Base-by-base conservation (phyloP, 2,329 filamentous ascomycete species). In the Xylariaceae sp. region DNA sequence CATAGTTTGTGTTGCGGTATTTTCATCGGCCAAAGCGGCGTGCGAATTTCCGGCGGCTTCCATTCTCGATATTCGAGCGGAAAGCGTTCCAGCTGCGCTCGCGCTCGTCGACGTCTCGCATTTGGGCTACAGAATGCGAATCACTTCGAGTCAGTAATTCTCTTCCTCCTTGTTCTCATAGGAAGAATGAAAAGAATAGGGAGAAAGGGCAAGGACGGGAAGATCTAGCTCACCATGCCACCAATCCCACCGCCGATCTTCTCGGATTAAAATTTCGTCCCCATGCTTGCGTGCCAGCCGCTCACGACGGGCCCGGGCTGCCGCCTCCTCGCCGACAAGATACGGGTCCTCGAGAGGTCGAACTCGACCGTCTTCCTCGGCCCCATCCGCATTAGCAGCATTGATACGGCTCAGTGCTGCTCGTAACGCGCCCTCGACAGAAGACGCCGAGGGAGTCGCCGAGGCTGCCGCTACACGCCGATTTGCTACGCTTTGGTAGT, bases 271-370 rank as follows among this genome's bases (percentile, higher is more conserved):
- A 35, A 83, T 70, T 53, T 82, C 81, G 21, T 81, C 79, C 1
- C 77, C 77, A 32, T 75, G 77, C 70, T 86, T 81, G 46, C 79
- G 73, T n/a, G 77, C 77, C 23, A 86, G 68, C 56, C 86, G 76
- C 64, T 82, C 81, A n/a, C 73, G 71, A 36, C 82, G 75, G 6
- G 84, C 83, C 57, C 77, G 70, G 8, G 76, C 74, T 2, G 86
- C 86, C 3, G 85, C 86, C 44, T 78, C 78, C 70, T 88, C 85
- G 27, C 86, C 86, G 2, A 89, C 86, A 8, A 89, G 73, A 51
- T 85, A 79, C 0, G 85, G 86, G 60, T 89, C 86, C 70, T 89
- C 86, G 15, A 86, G 75, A 2, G 83, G 84, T 6, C 79, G 75
- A 32, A 75, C 36, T 29, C 70, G 70, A 18, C 59, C 60, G 35